phyloP scores from a whole-genome alignment of 2,329 filamentous ascomycete genomes.

The Cladosporium sp. region DNA sequence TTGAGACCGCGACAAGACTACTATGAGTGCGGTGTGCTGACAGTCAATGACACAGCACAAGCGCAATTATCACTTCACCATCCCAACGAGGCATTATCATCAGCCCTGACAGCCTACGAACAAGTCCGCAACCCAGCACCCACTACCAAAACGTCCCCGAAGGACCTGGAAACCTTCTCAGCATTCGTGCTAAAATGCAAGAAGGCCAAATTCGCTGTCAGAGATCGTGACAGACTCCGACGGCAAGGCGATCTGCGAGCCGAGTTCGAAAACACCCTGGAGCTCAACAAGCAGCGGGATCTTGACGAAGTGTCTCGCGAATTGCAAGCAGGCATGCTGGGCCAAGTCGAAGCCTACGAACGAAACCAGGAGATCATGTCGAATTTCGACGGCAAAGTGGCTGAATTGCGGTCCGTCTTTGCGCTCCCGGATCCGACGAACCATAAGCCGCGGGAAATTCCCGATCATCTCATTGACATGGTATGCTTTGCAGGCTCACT shows the following conservation, averaged over 20 bases:
- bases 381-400: slow-evolving; percentile 38
- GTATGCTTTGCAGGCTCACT: slow-evolving; percentile 31
- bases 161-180: slow-evolving; percentile 50
- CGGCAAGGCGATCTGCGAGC: slow-evolving; percentile 56
- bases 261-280: slow-evolving; percentile 54
- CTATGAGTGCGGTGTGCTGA: slow-evolving; percentile 2
- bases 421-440: slow-evolving; percentile 44
- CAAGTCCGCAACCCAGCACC: slow-evolving; percentile 50
- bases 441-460: slow-evolving; percentile 54
- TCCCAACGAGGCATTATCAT: slow-evolving; percentile 67
- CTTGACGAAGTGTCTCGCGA: slow-evolving; percentile 30
- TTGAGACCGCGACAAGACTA: too few species aligned
- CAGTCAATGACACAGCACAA: slow-evolving; percentile 50
- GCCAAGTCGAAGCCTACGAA: slow-evolving; percentile 41
- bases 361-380: slow-evolving; percentile 45
- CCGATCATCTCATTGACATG: slow-evolving; percentile 73
- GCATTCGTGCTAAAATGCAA: slow-evolving; percentile 73
- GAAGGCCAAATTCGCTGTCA: slow-evolving; percentile 77
- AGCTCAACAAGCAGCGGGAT: slow-evolving; percentile 43
- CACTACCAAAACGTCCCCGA: slow-evolving; percentile 44
- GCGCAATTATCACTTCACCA: slow-evolving; percentile 72
- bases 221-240: slow-evolving; percentile 59
- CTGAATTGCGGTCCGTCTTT: slow-evolving; percentile 44
- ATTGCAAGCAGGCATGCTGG: slow-evolving; percentile 35
- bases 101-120: slow-evolving; percentile 68